Percentiles rank a stretch among this genome's conserved stretches.
phyloP scores from a whole-genome alignment of 2,329 filamentous ascomycete genomes.

The Xylariaceae sp. region DNA sequence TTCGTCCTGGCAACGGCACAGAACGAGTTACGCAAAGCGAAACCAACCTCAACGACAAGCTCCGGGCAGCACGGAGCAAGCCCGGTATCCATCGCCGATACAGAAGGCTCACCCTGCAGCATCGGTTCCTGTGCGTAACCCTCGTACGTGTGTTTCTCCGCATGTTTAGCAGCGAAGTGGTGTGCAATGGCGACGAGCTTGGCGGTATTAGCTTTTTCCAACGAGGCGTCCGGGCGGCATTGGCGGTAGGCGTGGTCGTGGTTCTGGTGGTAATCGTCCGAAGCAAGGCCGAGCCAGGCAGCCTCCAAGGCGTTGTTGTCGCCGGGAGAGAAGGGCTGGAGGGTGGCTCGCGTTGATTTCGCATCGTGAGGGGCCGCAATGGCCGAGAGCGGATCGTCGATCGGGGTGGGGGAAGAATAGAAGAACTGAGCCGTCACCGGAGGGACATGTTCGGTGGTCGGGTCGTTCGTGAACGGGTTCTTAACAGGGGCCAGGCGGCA shows the following conservation, averaged over 20 bases:
- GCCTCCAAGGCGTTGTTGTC: conserved; percentile 78
- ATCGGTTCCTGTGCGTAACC: conserved; percentile 29
- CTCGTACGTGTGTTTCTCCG: conserved; percentile 40
- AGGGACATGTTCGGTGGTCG: conserved; percentile 45
- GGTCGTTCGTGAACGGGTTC: conserved; percentile 31
- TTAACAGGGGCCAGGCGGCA: conserved; percentile 51
- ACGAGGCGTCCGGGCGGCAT: conserved; percentile 29
- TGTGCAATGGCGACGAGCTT: conserved; percentile 37
- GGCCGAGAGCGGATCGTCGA: conserved; percentile 79
- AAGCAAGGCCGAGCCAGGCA: conserved; percentile 63
- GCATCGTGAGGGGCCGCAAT: conserved; percentile 46
- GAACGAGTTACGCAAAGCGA: conserved; percentile 44
- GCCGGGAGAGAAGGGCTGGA: conserved; percentile 70
- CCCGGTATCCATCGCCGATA: conserved; percentile 26
- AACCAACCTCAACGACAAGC: conserved; percentile 41
- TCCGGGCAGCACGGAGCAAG: conserved; percentile 44
- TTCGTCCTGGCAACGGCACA: conserved; percentile 43
- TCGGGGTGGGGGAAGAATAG: conserved; percentile 73
- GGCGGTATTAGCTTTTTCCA: conserved; percentile 33
- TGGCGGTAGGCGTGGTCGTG: conserved; percentile 38
- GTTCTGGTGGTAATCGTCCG: conserved; percentile 41
- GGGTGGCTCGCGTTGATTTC: conserved; percentile 51
- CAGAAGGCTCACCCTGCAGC: conserved; percentile 24
- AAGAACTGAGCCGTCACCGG: conserved; percentile 71
- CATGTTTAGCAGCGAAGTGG: conserved; percentile 41